A percentile compares a stretch with the other conserved stretches of the same genome.
phyloP scores from a whole-genome alignment of 2,329 filamentous ascomycete genomes.

The Trichoderma sp. region DNA sequence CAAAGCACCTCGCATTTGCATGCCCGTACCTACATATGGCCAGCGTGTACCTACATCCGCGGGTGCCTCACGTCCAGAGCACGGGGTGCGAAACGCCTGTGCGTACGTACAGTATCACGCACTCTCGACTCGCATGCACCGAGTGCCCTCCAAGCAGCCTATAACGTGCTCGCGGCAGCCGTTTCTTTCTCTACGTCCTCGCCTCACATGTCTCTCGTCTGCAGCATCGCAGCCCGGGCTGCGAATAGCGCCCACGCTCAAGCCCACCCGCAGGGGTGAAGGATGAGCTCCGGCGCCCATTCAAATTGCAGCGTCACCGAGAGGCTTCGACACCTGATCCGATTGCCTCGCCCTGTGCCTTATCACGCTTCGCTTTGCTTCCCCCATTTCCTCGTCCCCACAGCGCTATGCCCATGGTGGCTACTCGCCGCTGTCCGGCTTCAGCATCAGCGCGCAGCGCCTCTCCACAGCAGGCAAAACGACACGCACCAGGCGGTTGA shows the following conservation, averaged over 20 bases:
- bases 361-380: constrained; percentile 12
- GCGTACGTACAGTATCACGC: background rate
- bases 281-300: constrained; percentile 1
- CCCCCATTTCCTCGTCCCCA: constrained; percentile 18
- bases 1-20: background rate
- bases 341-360: constrained; percentile 20
- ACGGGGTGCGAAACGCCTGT: constrained; percentile 5
- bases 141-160: no score
- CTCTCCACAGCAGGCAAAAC: constrained; percentile 2
- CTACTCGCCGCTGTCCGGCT: constrained; percentile 23
- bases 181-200: background rate
- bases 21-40: background rate
- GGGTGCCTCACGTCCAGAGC: background rate
- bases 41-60: background rate
- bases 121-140: background rate
- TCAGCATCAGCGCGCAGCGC: constrained; percentile 24
- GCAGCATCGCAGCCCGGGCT: constrained; percentile 22
- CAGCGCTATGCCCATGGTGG: constrained; percentile 22
- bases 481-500: background rate
- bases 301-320: background rate
- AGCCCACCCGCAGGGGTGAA: constrained; percentile 10
- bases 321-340: constrained; percentile 13
- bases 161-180: background rate
- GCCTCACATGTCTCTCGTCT: constrained; percentile 22
- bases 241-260: constrained; percentile 22